Base-by-base conservation (phyloP, 140 eudicot species). In the Anethum foeniculum region DNA sequence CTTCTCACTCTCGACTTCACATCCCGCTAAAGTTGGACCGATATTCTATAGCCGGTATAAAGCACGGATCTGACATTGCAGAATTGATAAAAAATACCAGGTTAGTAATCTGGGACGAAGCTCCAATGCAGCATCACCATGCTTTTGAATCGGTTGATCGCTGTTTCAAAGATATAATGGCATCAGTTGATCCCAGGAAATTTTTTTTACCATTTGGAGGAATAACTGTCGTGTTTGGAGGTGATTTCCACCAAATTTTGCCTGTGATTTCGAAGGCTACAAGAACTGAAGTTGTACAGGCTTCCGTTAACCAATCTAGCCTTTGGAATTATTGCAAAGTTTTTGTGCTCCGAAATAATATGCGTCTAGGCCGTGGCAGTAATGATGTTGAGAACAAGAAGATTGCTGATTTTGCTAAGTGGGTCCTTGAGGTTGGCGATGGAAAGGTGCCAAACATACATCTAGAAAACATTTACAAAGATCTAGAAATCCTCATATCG, bases 401-500 rank as follows among this genome's bases (percentile, higher is more conserved):
- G 2, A 58, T 58, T n/a, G 10, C 65, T 19, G 25, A 56, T 0
- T 56, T 56, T 21, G 3, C 6, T 0, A 21, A 56, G 2, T 56
- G 65, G 65, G 65, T 56, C 0, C 10, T 56, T 0, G 7, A 56
- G 6, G 18, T 56, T 7, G 67, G 28, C 2, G 27, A 56, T 4
- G 67, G 11, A 0, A 18, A 3, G 7, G 11, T 56, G 0, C 11
- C 5, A 0, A 56, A 56, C 10, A 56, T 56, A 0, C 67, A 56
- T 4, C 27, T 28, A 0, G 2, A 21, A 0, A 5, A 56, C 0
- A 0, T 4, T 0, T 7, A 1, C 5, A 3, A 4, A 0, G 28
- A 56, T 56, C 67, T 28, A 1, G 28, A 56, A n/a, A 56, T 56
- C 2, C 0, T 56, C 10, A 56, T 56, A 3, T 28, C 67, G 1